Base-by-base conservation (phyloP, 2,329 filamentous ascomycete species). In the Fusarium tricinctum region DNA sequence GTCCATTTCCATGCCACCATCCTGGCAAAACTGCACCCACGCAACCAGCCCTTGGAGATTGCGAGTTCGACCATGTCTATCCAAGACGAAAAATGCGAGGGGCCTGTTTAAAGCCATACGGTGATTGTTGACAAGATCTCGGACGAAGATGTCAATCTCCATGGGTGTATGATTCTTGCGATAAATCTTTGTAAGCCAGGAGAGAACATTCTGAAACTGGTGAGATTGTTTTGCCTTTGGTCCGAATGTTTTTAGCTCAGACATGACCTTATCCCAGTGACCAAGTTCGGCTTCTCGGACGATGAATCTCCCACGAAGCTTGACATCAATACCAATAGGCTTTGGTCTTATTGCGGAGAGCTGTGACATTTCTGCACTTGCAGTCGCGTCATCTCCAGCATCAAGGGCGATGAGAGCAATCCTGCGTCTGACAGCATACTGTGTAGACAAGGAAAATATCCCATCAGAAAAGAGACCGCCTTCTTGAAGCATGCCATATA, bases 151-250 rank as follows among this genome's bases (percentile, higher is more conserved):
- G 7, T 80, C 77, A 13, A 77, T 64, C 28, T 78, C 70, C 10
- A 70, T 58, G 2, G 69, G 53, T 8, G 71, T 65, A 35, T 77
- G 72, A 3, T 39, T 42, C 46, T 75, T 69, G 15, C 69, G 70
- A 38, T 77, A 77, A 8, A 74, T 63, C 43, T 79, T 79, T 5
- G 83, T 83, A 4, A 81, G 56, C 54, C 66, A 72, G 2, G 66
- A 61, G 14, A 79, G 58, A 7, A 74, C 51, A 12, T 65, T 65
- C 52, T 76, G 76, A 33, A 77, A 76, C 15, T 73, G 68, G 17
- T 43, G 15, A 13, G 68, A 54, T 12, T 61, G 53, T 14, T 68
- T 57, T 33, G 71, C 65, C 39, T 52, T 69, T 9, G 54, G 15
- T 19, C 58, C 63, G 17, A 78, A 72, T 12, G 50, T 46, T 20